Evolutionary conservation across 176 grass and related monocot species (phyloP), one percentile per base, ranked within the genome.

Genomic region (Zoysia pacifica): DNA sequence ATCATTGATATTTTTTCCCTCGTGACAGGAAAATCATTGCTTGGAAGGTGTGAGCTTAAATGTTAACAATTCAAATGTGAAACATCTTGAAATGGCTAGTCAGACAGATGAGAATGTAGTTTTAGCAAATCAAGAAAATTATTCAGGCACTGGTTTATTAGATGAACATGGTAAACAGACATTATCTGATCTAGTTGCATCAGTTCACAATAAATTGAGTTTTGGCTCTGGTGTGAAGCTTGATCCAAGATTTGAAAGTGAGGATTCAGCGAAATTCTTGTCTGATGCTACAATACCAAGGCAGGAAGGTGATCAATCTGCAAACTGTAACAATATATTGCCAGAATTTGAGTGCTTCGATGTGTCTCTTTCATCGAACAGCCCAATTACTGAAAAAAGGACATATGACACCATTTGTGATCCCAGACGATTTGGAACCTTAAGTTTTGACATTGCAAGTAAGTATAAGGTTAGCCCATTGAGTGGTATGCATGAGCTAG

Each of bases 331-430:
- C 36, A 67, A 52, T 49, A 12, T 60, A 71, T 52, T 85, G 78
- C 87, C 87, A 67, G 78, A 81, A 85, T 84, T 89, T 5, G 78
- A 85, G 67, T 51, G 82, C 39, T 85, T 85, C 77, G 59, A 59
- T 65, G 60, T 85, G 72, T 74, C 72, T 66, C 44, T 66, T 54
- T 66, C 79, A 81, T 70, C 64, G 70, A 66, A 77, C 38, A 77
- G 82, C 51, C 73, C 87, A 67, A 62, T 15, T 82, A 61, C 55
- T 0, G 19, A 76, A 72, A 46, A 80, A 89, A 85, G 67, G 43
- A 35, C 72, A 72, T 72, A 38, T 61, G 66, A 39, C 37, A 3
- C 59, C 10, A 13, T 85, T 66, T 66, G 42, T 69, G 78, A 76
- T 69, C 82, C 76, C 15, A 68, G n/a, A 53, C 65, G 79, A 76